These are phyloP conservation scores for Inonotus obliquus DNA, from an alignment of 1,284 basidiomycete species.

Conservation along the genomic window DNA sequence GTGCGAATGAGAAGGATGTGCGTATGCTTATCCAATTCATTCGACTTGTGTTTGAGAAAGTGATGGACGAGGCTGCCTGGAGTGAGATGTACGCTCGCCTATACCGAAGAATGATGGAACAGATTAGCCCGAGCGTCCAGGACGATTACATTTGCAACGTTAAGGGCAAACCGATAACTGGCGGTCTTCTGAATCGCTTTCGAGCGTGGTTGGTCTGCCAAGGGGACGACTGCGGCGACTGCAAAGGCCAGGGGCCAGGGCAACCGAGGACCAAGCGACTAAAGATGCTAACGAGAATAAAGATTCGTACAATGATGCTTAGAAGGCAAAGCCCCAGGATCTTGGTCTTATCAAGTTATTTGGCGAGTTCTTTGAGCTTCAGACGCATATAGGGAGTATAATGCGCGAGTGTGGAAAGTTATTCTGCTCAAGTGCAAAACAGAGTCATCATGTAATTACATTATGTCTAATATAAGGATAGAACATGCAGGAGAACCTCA, in stretches of 20 bases:
- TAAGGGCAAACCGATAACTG: slow-evolving; percentile 83
- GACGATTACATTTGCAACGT: slow-evolving; percentile 77
- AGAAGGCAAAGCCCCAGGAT: slow-evolving; percentile 96
- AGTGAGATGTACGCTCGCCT: slow-evolving; percentile 96
- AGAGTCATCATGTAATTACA: too few species aligned
- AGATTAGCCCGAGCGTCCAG: slow-evolving; percentile 79
- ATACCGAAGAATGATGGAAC: slow-evolving; percentile 91
- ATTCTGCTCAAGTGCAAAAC: too few species aligned
- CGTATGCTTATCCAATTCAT: slow-evolving; percentile 94
- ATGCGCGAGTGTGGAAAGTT: slow-evolving; percentile 98
- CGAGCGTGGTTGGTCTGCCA: slow-evolving; percentile 83
- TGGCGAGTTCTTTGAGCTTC: slow-evolving; percentile 95
- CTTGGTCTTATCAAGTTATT: slow-evolving; percentile 97
- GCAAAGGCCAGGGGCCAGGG: slow-evolving; percentile 55
- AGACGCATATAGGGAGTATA: slow-evolving; percentile 91
- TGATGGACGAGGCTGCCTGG: slow-evolving; percentile 93
- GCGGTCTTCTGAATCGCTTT: slow-evolving; percentile 90
- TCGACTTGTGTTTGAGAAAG: slow-evolving; percentile 94
- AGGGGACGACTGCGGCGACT: slow-evolving; percentile 58
- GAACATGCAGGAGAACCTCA: slow-evolving; percentile 92
- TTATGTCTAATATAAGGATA: too few species aligned
- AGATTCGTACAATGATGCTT: slow-evolving; percentile 86
- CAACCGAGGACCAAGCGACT: slow-evolving; percentile 53
- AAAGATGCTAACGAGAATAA: slow-evolving; percentile 31
- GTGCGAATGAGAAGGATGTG: slow-evolving; percentile 88